phyloP scores from a whole-genome alignment of 176 grass and related monocot species.

The Eragrostis curvula region DNA sequence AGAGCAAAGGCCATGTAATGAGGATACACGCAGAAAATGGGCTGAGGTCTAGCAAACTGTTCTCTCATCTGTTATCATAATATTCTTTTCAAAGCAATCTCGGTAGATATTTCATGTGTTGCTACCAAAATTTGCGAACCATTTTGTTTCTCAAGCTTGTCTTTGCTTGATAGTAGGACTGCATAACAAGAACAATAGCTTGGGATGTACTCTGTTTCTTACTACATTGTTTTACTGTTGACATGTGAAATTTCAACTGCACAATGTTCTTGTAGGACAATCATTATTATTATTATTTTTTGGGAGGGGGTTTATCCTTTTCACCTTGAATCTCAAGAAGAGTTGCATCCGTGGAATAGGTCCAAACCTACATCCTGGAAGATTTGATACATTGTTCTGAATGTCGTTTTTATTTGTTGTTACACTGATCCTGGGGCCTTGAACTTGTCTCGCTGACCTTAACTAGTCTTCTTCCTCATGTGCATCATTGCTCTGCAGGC shows the following conservation, averaged over 20 bases:
- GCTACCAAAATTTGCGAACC: constrained; percentile 16
- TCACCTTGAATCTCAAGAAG: constrained; percentile 20
- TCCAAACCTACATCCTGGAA: not conserved
- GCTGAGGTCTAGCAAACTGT: constrained; percentile 66
- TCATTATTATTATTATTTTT: too few relatives aligned
- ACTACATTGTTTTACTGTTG: not conserved
- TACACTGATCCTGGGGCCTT: constrained; percentile 13
- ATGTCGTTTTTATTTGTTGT: not conserved
- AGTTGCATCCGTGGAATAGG: constrained; percentile 12
- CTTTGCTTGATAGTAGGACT: constrained; percentile 10
- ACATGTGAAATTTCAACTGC: not conserved
- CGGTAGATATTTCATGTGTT: not conserved
- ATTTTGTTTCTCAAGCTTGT: constrained; percentile 21
- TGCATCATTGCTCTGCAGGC: constrained; percentile 50
- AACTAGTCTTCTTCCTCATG: constrained; percentile 35
- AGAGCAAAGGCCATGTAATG: constrained; percentile 86
- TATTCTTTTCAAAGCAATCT: constrained; percentile 25
- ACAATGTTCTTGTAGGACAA: not conserved
- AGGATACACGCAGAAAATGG: constrained; percentile 93
- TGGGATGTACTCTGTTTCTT: not conserved
- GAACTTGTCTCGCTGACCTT: not conserved
- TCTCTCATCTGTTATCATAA: constrained; percentile 19
- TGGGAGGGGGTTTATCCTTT: too few relatives aligned
- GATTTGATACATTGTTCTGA: constrained; percentile 23
- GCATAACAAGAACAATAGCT: not conserved